Percentiles rank a stretch among this genome's conserved stretches.
Evolutionary conservation across 2,329 filamentous ascomycete genomes (phyloP).

Genomic region (Alternaria sp.): DNA sequence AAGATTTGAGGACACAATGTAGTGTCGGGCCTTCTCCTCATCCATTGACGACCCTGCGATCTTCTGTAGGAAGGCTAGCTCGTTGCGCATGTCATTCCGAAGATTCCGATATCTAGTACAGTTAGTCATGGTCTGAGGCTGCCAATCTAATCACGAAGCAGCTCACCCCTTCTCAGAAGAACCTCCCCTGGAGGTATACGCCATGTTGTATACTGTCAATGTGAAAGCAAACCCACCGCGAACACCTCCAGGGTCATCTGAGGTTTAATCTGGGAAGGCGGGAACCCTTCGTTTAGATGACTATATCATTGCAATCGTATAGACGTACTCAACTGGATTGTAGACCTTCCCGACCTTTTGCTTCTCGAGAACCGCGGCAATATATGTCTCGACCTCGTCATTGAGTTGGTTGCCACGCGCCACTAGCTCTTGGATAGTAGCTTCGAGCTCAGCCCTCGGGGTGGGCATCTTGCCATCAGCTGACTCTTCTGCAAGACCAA

Average conservation of each 20-base stretch:
- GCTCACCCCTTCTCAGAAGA: background rate
- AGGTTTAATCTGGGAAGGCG: background rate
- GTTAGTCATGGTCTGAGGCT: background rate
- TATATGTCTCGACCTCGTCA: slow-evolving; percentile 51
- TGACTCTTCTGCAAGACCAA: slow-evolving; percentile 16
- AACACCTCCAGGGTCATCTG: background rate
- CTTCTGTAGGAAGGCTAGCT: slow-evolving; percentile 42
- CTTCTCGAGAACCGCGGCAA: slow-evolving; percentile 40
- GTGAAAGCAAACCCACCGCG: background rate
- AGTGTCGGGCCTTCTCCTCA: slow-evolving; percentile 54
- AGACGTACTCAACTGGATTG: slow-evolving; percentile 42
- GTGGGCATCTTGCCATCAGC: slow-evolving; percentile 4
- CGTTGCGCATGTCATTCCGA: slow-evolving; percentile 45
- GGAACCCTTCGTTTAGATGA: background rate
- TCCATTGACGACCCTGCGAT: slow-evolving; percentile 30
- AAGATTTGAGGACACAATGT: slow-evolving; percentile 69
- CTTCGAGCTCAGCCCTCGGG: slow-evolving; percentile 24
- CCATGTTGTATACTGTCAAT: background rate
- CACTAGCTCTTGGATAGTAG: slow-evolving; percentile 42
- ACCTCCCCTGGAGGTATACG: background rate
- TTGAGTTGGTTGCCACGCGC: slow-evolving; percentile 47
- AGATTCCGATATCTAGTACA: slow-evolving; percentile 23
- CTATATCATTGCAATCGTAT: background rate
- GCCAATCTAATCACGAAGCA: background rate
- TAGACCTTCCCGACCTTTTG: slow-evolving; percentile 42